Evolutionary conservation across 2,329 filamentous ascomycete genomes (phyloP).

Genomic region (Xylaria sp.): DNA sequence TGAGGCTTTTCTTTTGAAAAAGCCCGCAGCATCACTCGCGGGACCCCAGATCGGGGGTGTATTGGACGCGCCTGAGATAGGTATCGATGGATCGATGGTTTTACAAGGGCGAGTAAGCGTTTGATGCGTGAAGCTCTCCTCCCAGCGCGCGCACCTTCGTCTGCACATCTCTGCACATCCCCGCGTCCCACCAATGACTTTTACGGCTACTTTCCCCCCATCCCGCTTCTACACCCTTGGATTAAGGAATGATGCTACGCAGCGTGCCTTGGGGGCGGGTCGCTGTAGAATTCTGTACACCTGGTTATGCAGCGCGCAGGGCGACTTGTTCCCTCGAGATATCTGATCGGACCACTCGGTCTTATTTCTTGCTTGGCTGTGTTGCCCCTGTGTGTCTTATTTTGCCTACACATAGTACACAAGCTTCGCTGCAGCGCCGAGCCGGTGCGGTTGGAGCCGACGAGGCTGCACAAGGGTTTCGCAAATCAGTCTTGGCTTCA

Average conservation of each 20-base stretch:
- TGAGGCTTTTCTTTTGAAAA: slow-evolving; percentile 34
- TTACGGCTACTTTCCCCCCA: not conserved
- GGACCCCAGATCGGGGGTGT: slow-evolving; percentile 20
- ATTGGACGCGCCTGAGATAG: slow-evolving; percentile 2
- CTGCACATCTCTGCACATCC: slow-evolving; percentile 8
- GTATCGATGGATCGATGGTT: not conserved
- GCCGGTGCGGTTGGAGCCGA: slow-evolving; percentile 31
- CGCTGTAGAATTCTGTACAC: too few species aligned
- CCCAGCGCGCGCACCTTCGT: not conserved
- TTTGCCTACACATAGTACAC: slow-evolving; percentile 20
- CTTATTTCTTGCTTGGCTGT: slow-evolving; percentile 31
- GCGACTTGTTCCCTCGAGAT: slow-evolving; percentile 24
- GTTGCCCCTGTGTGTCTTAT: slow-evolving; percentile 20
- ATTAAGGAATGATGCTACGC: slow-evolving; percentile 6
- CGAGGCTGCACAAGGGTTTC: slow-evolving; percentile 31
- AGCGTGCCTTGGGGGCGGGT: slow-evolving; percentile 17
- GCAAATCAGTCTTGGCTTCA: slow-evolving; percentile 35
- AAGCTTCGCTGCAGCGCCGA: slow-evolving; percentile 25
- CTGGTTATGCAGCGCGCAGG: slow-evolving; percentile 13
- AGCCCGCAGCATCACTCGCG: slow-evolving; percentile 26
- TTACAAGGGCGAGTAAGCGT: slow-evolving; percentile 24
- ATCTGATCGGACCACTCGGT: slow-evolving; percentile 24
- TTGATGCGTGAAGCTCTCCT: not conserved
- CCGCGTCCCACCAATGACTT: slow-evolving; percentile 17
- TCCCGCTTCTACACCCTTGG: slow-evolving; percentile 17